These are phyloP conservation scores for Fusarium sp. DNA, from an alignment of 2,329 filamentous ascomycete species.

Conservation along the genomic window DNA sequence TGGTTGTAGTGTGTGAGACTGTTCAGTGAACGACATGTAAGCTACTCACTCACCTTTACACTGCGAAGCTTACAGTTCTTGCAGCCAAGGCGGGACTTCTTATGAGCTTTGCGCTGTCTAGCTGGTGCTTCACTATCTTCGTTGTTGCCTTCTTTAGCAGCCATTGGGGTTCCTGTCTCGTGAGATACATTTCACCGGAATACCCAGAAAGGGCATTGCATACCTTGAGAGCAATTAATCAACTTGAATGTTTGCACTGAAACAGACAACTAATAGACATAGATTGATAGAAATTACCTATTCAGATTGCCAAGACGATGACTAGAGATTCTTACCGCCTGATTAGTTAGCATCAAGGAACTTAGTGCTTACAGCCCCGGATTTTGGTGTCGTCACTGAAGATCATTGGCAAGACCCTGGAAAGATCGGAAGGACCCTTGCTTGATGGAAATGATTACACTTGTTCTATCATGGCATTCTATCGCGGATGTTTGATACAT, in stretches of 20 bases:
- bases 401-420: not conserved
- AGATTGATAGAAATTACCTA: not conserved
- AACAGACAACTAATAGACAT: not conserved
- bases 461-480: not conserved
- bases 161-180: slow-evolving; percentile 8
- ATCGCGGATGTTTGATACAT: not conserved
- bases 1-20: not conserved
- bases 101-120: slow-evolving; percentile 55
- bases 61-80: slow-evolving; percentile 66
- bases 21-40: not conserved
- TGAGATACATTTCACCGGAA: not conserved
- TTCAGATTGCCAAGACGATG: slow-evolving; percentile 1
- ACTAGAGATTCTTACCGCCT: not conserved
- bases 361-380: slow-evolving; percentile 20
- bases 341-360: not conserved
- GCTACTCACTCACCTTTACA: slow-evolving; percentile 60
- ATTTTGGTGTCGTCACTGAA: not conserved
- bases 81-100: slow-evolving; percentile 65
- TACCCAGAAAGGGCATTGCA: slow-evolving; percentile 2
- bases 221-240: not conserved
- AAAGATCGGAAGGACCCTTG: not conserved
- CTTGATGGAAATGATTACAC: not conserved
- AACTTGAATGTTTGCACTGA: not conserved
- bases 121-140: not conserved
- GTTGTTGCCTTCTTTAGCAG: slow-evolving; percentile 1